phyloP scores from a whole-genome alignment of 2,329 filamentous ascomycete genomes.

The Sporothrix pallida region DNA sequence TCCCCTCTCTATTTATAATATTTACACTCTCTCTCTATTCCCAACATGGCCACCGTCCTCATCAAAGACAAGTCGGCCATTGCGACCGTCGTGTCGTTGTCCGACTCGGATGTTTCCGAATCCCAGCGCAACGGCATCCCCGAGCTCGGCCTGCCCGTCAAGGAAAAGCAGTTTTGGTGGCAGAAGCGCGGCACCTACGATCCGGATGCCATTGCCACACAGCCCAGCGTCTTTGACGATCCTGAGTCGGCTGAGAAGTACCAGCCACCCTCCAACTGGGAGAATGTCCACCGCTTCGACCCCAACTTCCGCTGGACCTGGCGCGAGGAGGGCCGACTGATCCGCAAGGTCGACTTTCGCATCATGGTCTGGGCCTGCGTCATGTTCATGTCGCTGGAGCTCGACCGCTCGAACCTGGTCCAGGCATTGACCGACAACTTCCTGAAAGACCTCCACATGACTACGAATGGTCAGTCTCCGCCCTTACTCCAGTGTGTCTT shows the following conservation, averaged over 20 bases:
- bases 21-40: neutral
- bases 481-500: neutral
- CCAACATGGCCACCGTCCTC: conserved; percentile 41
- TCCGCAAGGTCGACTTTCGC: conserved; percentile 54
- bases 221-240: conserved; percentile 49
- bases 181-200: conserved; percentile 42
- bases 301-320: conserved; percentile 52
- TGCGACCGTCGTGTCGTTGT: conserved; percentile 15
- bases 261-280: conserved; percentile 44
- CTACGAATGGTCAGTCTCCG: conserved; percentile 50
- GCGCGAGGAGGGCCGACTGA: conserved; percentile 47
- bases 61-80: conserved; percentile 34
- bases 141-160: conserved; percentile 42
- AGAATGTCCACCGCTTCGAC: conserved; percentile 56
- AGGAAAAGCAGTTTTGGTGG: conserved; percentile 46
- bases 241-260: conserved; percentile 47
- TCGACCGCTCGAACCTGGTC: conserved; percentile 55
- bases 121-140: conserved; percentile 31
- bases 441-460: conserved; percentile 50
- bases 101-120: conserved; percentile 32
- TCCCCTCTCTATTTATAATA: neutral
- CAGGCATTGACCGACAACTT: conserved; percentile 58
- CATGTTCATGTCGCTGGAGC: conserved; percentile 58
- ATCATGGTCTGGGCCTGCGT: conserved; percentile 55
- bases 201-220: conserved; percentile 48